Percentiles rank a stretch among this genome's conserved stretches.
These are phyloP conservation scores for Fusarium tupiense DNA, from an alignment of 2,329 filamentous ascomycete genomes.

Conservation along the genomic window DNA sequence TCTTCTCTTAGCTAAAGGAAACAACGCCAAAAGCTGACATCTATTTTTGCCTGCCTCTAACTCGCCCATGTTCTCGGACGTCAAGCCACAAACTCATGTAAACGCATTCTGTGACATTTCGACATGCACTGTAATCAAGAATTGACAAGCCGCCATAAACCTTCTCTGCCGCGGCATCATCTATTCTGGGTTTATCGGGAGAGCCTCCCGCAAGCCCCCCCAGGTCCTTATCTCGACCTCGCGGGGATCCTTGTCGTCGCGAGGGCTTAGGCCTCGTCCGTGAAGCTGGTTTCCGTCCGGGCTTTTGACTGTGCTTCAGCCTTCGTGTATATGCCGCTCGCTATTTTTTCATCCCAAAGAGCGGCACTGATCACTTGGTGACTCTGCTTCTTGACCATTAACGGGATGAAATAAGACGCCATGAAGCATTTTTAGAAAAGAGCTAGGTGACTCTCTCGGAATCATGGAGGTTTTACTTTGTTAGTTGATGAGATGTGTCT, in stretches of 20 bases:
- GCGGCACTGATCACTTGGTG: slow-evolving; percentile 18
- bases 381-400: not conserved
- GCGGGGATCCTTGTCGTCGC: not conserved
- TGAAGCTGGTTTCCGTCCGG: not conserved
- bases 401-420: not conserved
- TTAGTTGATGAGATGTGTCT: not conserved
- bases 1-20: not conserved
- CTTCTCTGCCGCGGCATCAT: not conserved
- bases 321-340: slow-evolving; percentile 2
- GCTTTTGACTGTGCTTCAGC: slow-evolving; percentile 6
- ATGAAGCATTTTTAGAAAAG: not conserved
- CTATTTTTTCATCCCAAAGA: slow-evolving; percentile 1
- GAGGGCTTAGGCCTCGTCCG: slow-evolving; percentile 15
- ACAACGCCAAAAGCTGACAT: not conserved
- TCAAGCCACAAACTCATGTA: slow-evolving; percentile 16
- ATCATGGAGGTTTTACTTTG: not conserved
- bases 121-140: not conserved
- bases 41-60: not conserved
- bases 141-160: not conserved
- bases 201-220: slow-evolving; percentile 3
- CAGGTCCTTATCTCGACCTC: slow-evolving; percentile 9
- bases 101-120: not conserved
- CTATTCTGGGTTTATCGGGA: slow-evolving; percentile 7
- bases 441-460: not conserved
- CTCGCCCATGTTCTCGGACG: not conserved